Percentiles rank a stretch among this genome's conserved stretches.
These are phyloP conservation scores for Chrysoporthe cubensis DNA, from an alignment of 2,329 filamentous ascomycete species.

Conservation along the genomic window DNA sequence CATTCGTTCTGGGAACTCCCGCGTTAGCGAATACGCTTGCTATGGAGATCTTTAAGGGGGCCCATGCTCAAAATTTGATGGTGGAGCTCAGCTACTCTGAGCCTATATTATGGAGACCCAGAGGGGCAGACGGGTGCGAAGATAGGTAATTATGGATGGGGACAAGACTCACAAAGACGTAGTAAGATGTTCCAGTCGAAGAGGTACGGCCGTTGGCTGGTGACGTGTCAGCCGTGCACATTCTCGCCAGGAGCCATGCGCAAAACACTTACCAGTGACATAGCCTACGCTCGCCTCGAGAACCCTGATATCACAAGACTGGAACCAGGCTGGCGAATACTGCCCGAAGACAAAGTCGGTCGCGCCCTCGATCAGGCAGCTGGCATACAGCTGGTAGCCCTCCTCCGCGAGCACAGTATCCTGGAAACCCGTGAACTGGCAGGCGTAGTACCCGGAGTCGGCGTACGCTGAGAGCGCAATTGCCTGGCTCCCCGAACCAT, in stretches of 20 bases:
- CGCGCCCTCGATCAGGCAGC: constrained; percentile 49
- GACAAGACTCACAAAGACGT: constrained; percentile 41
- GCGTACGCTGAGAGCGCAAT: constrained; percentile 50
- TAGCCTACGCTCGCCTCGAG: constrained; percentile 42
- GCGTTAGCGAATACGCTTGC: not conserved
- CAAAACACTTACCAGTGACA: constrained; percentile 43
- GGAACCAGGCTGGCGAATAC: constrained; percentile 48
- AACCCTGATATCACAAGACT: constrained; percentile 46
- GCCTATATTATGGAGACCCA: too few relatives aligned
- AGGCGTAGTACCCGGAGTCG: constrained; percentile 52
- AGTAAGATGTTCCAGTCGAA: constrained; percentile 44
- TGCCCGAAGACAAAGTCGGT: constrained; percentile 57
- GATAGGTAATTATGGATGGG: not conserved
- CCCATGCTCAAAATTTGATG: too few relatives aligned
- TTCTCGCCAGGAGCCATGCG: not conserved
- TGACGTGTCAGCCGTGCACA: not conserved
- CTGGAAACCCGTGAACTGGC: constrained; percentile 51
- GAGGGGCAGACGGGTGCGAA: not conserved
- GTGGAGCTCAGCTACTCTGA: too few relatives aligned
- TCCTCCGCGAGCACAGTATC: constrained; percentile 53
- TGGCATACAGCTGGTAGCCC: constrained; percentile 52
- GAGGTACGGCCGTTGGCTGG: constrained; percentile 48
- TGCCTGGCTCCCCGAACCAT: constrained; percentile 52
- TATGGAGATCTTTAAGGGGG: not conserved
- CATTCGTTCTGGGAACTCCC: constrained; percentile 40